Evolutionary conservation across 1,139 yeast genomes (phyloP).

Genomic region (Hanseniaspora gamundiae): DNA sequence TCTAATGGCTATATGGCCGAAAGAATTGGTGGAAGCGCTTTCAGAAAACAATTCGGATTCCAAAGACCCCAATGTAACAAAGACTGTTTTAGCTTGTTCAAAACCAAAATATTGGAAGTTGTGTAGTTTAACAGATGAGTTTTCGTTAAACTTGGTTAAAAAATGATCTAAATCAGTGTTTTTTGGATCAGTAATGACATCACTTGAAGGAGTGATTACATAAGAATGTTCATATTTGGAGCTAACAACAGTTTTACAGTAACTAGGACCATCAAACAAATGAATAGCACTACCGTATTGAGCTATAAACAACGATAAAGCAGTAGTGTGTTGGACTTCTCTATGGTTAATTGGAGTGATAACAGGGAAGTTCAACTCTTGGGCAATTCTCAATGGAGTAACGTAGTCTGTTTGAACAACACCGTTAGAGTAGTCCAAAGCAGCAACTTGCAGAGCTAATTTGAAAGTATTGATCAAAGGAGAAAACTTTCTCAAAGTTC

Average conservation of each 20-base stretch:
- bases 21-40: conserved; percentile 31
- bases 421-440: conserved; percentile 53
- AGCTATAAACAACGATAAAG: conserved; percentile 57
- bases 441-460: conserved; percentile 61
- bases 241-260: conserved; percentile 43
- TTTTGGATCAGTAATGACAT: conserved; percentile 26
- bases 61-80: conserved; percentile 66
- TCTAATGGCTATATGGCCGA: conserved; percentile 63
- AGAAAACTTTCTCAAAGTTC: conserved; percentile 45
- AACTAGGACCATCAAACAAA: conserved; percentile 70
- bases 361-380: conserved; percentile 56
- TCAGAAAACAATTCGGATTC: conserved; percentile 45
- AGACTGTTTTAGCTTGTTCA: conserved; percentile 49
- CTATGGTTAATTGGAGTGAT: conserved; percentile 50
- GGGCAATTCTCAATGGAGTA: conserved; percentile 52
- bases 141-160: conserved; percentile 42
- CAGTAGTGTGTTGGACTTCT: conserved; percentile 59
- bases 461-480: conserved; percentile 28
- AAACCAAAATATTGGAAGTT: conserved; percentile 47
- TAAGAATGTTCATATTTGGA: conserved; percentile 22
- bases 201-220: conserved; percentile 20
- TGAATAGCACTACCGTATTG: conserved; percentile 51
- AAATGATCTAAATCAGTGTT: conserved; percentile 46
- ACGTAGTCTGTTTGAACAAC: conserved; percentile 55
- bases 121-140: conserved; percentile 31